Conservation (phyloP, 2,329 filamentous ascomycete species). For the Calonectria multiphialidica region DNA sequence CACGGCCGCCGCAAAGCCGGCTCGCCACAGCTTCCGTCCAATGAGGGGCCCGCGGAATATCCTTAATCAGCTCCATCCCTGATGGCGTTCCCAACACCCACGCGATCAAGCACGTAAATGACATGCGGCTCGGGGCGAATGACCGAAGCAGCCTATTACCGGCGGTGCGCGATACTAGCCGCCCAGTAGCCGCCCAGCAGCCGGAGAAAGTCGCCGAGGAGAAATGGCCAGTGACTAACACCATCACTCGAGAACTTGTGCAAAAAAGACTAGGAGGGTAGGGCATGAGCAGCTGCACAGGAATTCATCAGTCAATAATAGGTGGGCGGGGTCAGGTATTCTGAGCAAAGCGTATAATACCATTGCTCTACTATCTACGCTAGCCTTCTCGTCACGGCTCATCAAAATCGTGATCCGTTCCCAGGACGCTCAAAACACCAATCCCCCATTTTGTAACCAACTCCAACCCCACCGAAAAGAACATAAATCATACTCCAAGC, state of each 20-base stretch:
- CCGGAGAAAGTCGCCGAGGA: slow-evolving; percentile 20
- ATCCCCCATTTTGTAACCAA: slow-evolving; percentile 42
- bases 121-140: neutral
- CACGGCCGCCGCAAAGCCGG: slow-evolving; percentile 26
- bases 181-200: neutral
- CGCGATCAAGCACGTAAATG: slow-evolving; percentile 13
- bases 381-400: slow-evolving; percentile 31
- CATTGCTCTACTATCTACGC: slow-evolving; percentile 44
- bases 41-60: slow-evolving; percentile 32
- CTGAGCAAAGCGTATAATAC: slow-evolving; percentile 32
- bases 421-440: slow-evolving; percentile 38
- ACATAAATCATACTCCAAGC: slow-evolving; percentile 46
- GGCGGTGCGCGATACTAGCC: slow-evolving; percentile 8
- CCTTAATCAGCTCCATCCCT: slow-evolving; percentile 37
- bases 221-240: neutral
- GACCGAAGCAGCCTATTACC: neutral
- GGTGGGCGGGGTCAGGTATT: slow-evolving; percentile 11
- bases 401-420: slow-evolving; percentile 35
- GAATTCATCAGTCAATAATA: neutral
- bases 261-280: neutral
- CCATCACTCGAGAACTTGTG: neutral
- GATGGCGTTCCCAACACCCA: slow-evolving; percentile 13
- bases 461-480: slow-evolving; percentile 44
- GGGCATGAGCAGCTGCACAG: neutral
- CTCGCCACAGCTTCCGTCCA: slow-evolving; percentile 27